Base-by-base conservation (phyloP, 2,329 filamentous ascomycete genomes). In the Colletotrichum euphorbiae region DNA sequence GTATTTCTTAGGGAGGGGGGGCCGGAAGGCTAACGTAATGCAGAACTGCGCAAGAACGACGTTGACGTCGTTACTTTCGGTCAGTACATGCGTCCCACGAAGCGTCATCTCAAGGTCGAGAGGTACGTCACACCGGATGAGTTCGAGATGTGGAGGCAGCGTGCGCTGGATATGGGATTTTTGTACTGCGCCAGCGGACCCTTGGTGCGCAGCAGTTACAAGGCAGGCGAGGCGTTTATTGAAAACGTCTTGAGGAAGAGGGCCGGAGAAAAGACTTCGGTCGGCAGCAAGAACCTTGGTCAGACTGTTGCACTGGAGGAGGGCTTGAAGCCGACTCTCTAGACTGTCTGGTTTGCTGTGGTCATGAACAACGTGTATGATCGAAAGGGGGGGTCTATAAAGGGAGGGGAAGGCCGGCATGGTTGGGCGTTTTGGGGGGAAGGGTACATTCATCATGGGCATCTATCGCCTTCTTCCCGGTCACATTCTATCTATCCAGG, bases 51-150 rank as follows among this genome's bases (percentile, higher is more conserved):
- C 66, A 90, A 90, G 72, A 87, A 89, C 66, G 84, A 92, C 69
- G 94, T 98, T 51, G 96, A 99, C 74, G 93, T 99, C 12, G 94
- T 99, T 66, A 99, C 96, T 0, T 99, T 99, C 73, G 96, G 96
- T n/a, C 96, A 99, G 83, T 99, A 99, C 84, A 99, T 99, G 96
- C 93, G 95, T 11, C 96, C 96, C 2, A 99, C 96, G 4, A 99
- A 98, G 85, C 89, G 95, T 50, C 96, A 99, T 79, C 95, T 99
- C 89, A 91, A 97, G 79, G 96, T 99, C 36, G 92, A 97, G 76
- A 93, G 95, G 79, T 99, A 99, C 78, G 88, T 99, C 52, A 95
- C 94, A 0, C 96, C 96, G 1, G 93, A 92, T 70, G 90, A 91
- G 70, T 99, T 99, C 77, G 95, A 98, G 76, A 83, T 92, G 75